Percentiles rank a stretch among this genome's conserved stretches.
These are phyloP conservation scores for Pyracantha coccinea DNA, from an alignment of 331 rosid genomes.

Conservation along the genomic window DNA sequence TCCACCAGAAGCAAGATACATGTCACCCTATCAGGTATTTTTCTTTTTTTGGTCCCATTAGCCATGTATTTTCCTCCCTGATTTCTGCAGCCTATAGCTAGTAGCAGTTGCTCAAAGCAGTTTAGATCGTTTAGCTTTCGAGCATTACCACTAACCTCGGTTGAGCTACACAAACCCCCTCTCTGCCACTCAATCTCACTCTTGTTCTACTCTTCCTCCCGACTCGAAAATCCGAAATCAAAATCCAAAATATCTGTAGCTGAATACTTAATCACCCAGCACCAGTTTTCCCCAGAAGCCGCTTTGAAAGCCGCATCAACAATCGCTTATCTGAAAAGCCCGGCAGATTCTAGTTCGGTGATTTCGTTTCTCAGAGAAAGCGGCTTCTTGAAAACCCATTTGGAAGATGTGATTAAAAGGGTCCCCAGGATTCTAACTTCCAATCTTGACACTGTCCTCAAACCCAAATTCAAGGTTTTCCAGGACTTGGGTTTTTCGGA, in stretches of 20 bases:
- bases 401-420: constrained; percentile 16
- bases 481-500: constrained; percentile 24
- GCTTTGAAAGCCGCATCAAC: constrained; percentile 23
- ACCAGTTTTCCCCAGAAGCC: constrained; percentile 18
- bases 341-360: constrained; percentile 7
- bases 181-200: constrained; percentile 4
- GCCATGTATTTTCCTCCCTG: background rate
- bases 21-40: constrained; percentile 72
- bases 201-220: constrained; percentile 17
- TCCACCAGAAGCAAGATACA: constrained; percentile 87
- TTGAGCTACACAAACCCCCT: background rate
- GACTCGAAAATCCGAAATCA: background rate
- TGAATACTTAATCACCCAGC: constrained; percentile 24
- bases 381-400: constrained; percentile 23
- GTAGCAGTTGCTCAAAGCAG: background rate
- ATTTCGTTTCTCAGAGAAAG: constrained; percentile 14
- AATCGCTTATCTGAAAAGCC: constrained; percentile 2
- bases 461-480: constrained; percentile 31
- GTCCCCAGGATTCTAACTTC: constrained; percentile 14
- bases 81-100: background rate
- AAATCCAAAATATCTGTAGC: background rate
- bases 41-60: constrained; percentile 5
- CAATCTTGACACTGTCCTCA: constrained; percentile 8
- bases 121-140: background rate
- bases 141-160: background rate